A percentile compares a stretch with the other conserved stretches of the same genome.
phyloP scores from a whole-genome alignment of 768 basidiomycete species.

The Crepidotus variabilis region DNA sequence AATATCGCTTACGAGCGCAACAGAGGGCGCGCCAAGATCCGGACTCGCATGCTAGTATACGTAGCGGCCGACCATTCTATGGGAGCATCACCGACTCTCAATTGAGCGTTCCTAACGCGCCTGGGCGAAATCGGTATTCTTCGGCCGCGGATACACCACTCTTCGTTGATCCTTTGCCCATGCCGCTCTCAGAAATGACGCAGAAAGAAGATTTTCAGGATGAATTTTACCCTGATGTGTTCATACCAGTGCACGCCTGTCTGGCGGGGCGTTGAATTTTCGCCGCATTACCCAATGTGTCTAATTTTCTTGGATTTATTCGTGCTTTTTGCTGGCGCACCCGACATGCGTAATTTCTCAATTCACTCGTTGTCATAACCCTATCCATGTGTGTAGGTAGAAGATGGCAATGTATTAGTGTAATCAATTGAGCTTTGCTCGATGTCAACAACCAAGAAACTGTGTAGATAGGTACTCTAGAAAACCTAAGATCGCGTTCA shows the following conservation, averaged over 20 bases:
- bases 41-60: slow-evolving; percentile 21
- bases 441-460: no score
- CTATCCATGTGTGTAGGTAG: no score
- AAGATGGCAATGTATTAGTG: no score
- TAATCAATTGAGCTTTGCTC: no score
- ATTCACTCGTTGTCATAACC: no score
- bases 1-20: slow-evolving; percentile 37
- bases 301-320: background rate
- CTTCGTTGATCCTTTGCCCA: slow-evolving; percentile 50
- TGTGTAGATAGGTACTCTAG: no score
- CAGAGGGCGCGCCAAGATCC: slow-evolving; percentile 13
- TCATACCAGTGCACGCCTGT: slow-evolving; percentile 31
- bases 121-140: background rate
- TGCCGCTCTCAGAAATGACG: slow-evolving; percentile 52
- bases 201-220: slow-evolving; percentile 17
- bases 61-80: slow-evolving; percentile 16
- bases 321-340: background rate
- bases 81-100: slow-evolving; percentile 24
- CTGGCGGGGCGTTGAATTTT: slow-evolving; percentile 36
- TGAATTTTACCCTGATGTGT: slow-evolving; percentile 16
- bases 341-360: background rate
- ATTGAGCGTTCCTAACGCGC: slow-evolving; percentile 11
- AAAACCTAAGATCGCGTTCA: no score
- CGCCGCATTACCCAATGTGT: background rate
- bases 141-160: slow-evolving; percentile 8